Conservation (phyloP, 805 yeast genomes). For the Lipomyces lipofer region DNA sequence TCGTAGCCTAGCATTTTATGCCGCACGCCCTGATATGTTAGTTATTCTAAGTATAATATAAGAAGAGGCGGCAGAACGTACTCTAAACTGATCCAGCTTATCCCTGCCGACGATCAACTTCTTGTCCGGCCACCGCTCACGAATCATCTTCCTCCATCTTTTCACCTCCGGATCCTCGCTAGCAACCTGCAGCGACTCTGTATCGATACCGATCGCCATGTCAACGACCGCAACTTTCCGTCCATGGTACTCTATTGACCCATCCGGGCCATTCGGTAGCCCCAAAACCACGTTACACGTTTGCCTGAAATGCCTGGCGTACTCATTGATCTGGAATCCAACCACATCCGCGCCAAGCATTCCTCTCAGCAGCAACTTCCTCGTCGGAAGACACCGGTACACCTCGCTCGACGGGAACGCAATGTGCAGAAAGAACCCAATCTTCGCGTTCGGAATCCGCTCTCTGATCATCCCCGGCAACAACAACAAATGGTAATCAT, state of each 20-base stretch:
- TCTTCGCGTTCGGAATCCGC: constrained; percentile 74
- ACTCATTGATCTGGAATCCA: constrained; percentile 89
- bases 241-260: constrained; percentile 62
- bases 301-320: constrained; percentile 89
- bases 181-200: constrained; percentile 48
- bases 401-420: constrained; percentile 96
- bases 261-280: constrained; percentile 84
- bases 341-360: constrained; percentile 85
- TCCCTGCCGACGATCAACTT: constrained; percentile 82
- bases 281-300: constrained; percentile 81
- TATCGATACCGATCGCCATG: constrained; percentile 46
- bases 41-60: no score
- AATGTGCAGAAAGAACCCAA: constrained; percentile 89
- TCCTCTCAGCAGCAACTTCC: constrained; percentile 74
- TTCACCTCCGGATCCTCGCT: constrained; percentile 45
- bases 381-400: constrained; percentile 87
- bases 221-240: constrained; percentile 41
- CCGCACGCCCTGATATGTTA: constrained; percentile 60
- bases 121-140: constrained; percentile 75
- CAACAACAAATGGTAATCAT: constrained; percentile 86
- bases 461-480: constrained; percentile 83
- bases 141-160: constrained; percentile 65
- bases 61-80: no score
- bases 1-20: constrained; percentile 89
- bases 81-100: constrained; percentile 76